phyloP scores from a whole-genome alignment of 2,329 filamentous ascomycete species.

The Periconia sp. region DNA sequence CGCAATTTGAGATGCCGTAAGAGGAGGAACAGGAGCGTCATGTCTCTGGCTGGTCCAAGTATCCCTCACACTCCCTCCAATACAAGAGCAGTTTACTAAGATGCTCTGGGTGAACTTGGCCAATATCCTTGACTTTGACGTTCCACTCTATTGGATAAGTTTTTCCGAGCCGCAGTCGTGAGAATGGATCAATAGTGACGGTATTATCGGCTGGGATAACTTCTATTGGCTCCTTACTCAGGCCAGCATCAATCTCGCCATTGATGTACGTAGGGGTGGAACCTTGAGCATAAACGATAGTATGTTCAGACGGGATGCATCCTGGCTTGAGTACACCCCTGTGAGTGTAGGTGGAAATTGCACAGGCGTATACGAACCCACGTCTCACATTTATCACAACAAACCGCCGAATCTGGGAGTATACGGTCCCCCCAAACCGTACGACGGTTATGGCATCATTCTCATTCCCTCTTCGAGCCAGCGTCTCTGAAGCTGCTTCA shows the following conservation, averaged over 20 bases:
- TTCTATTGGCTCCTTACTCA: conserved; percentile 43
- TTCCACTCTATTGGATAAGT: conserved; percentile 47
- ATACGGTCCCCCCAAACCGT: conserved; percentile 14
- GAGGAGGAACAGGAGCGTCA: too few species aligned
- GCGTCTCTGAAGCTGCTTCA: conserved; percentile 11
- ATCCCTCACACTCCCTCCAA: background rate
- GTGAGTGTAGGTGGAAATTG: conserved; percentile 6
- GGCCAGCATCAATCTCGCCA: conserved; percentile 32
- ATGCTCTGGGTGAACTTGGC: conserved; percentile 30
- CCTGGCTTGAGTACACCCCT: conserved; percentile 42
- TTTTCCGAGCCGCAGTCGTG: conserved; percentile 47
- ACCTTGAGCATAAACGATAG: conserved; percentile 35
- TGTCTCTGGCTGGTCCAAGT: background rate
- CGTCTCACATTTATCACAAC: conserved; percentile 19
- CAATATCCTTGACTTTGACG: conserved; percentile 47
- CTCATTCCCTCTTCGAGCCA: background rate
- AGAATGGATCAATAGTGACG: conserved; percentile 33
- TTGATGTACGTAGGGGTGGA: conserved; percentile 9
- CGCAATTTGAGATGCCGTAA: too few species aligned
- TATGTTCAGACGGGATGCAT: conserved; percentile 40
- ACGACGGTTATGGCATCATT: conserved; percentile 14
- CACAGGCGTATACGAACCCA: conserved; percentile 26
- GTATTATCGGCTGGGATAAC: conserved; percentile 24
- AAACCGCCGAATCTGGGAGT: conserved; percentile 31
- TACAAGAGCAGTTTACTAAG: conserved; percentile 16